A percentile compares a stretch with the other conserved stretches of the same genome.
Conservation (phyloP, 805 yeast genomes). For the Wickerhamomyces kurtzmanii region DNA sequence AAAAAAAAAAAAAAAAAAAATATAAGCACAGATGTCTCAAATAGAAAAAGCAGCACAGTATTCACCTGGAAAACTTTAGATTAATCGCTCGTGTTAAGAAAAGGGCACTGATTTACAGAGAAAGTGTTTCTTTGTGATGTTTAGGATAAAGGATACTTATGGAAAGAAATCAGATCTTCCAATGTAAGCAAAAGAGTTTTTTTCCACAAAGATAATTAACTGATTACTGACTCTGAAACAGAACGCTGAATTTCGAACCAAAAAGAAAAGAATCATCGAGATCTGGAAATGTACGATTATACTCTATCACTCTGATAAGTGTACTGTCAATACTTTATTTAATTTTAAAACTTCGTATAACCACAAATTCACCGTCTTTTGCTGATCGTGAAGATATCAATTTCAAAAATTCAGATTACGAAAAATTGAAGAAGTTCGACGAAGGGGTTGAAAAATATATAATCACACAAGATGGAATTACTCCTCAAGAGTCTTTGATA, state of each 20-base stretch:
- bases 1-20: no score
- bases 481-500: slow-evolving; percentile 12
- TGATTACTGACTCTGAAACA: slow-evolving; percentile 2
- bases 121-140: neutral
- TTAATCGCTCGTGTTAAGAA: no score
- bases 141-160: slow-evolving; percentile 19
- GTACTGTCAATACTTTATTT: neutral
- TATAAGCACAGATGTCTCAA: no score
- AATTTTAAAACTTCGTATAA: no score
- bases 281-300: slow-evolving; percentile 1
- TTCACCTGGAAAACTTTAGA: no score
- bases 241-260: slow-evolving; percentile 22
- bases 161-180: slow-evolving; percentile 41
- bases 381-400: slow-evolving; percentile 15
- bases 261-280: slow-evolving; percentile 4
- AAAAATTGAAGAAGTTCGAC: slow-evolving; percentile 22
- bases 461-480: slow-evolving; percentile 23
- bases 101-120: no score
- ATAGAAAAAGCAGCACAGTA: no score
- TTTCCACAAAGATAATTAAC: slow-evolving; percentile 2
- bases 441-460: slow-evolving; percentile 26
- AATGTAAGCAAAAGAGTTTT: slow-evolving; percentile 19
- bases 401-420: slow-evolving; percentile 22
- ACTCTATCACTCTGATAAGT: neutral
- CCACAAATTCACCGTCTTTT: no score